Evolutionary conservation across 306 rosid species (phyloP).

Genomic region (Prunus armeniaca): DNA sequence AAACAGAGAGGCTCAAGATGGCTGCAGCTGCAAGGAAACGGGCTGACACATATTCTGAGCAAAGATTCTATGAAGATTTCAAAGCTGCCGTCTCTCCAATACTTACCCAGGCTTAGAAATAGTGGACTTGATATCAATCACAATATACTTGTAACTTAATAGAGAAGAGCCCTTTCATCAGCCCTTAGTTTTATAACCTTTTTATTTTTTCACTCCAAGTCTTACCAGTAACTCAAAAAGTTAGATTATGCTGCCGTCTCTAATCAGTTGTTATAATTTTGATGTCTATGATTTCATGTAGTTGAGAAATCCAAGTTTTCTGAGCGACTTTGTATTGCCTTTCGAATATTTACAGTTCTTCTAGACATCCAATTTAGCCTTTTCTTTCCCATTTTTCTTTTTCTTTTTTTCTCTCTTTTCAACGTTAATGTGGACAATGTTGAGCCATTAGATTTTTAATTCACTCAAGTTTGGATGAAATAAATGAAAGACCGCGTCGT

Average conservation of each 20-base stretch:
- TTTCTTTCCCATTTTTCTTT: too few relatives aligned
- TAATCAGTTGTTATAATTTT: background rate
- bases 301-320: too few relatives aligned
- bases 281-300: too few relatives aligned
- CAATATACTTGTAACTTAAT: background rate
- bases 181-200: background rate
- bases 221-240: background rate
- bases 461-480: too few relatives aligned
- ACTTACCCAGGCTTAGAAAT: conserved; percentile 33
- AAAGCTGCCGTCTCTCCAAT: conserved; percentile 64
- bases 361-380: too few relatives aligned
- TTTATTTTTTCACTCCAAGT: background rate
- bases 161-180: background rate
- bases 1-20: conserved; percentile 59
- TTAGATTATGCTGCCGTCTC: background rate
- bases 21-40: conserved; percentile 85
- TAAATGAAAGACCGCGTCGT: too few relatives aligned
- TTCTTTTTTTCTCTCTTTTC: too few relatives aligned
- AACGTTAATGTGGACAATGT: too few relatives aligned
- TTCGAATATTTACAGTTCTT: too few relatives aligned
- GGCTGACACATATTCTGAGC: conserved; percentile 81
- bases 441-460: too few relatives aligned
- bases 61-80: conserved; percentile 74
- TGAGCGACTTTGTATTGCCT: too few relatives aligned
- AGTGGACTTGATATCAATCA: conserved; percentile 12